Evolutionary conservation across 345 rosid genomes (phyloP).

Genomic region (Euphorbia peplus): DNA sequence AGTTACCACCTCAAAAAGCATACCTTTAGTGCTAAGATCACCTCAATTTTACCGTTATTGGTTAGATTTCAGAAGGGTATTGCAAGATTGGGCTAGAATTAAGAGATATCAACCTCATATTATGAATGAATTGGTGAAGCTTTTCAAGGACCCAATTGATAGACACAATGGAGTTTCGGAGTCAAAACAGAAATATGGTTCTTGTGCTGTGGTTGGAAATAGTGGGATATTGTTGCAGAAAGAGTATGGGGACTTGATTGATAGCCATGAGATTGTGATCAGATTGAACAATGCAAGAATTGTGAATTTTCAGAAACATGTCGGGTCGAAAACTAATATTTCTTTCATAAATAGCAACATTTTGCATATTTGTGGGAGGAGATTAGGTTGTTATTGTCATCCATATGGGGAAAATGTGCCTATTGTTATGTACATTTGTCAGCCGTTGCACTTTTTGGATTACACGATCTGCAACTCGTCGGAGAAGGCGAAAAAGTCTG

Average conservation of each 20-base stretch:
- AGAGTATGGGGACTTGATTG: constrained; percentile 59
- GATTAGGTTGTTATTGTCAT: constrained; percentile 67
- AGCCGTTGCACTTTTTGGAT: constrained; percentile 79
- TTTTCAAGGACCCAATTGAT: constrained; percentile 59
- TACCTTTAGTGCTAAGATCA: constrained; percentile 46
- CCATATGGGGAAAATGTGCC: constrained; percentile 73
- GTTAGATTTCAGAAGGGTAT: constrained; percentile 61
- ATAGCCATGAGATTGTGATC: constrained; percentile 77
- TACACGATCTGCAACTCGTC: constrained; percentile 61
- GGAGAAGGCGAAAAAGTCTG: constrained; percentile 19
- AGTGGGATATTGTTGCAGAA: constrained; percentile 70
- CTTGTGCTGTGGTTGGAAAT: constrained; percentile 95
- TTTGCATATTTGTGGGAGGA: constrained; percentile 65
- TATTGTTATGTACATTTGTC: constrained; percentile 77
- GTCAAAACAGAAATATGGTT: constrained; percentile 40
- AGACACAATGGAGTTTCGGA: constrained; percentile 35
- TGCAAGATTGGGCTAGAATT: constrained; percentile 57
- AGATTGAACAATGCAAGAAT: constrained; percentile 83
- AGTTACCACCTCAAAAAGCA: constrained; percentile 26
- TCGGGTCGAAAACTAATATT: constrained; percentile 68
- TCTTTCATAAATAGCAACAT: constrained; percentile 90
- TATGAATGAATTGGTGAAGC: constrained; percentile 58
- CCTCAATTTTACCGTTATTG: constrained; percentile 61
- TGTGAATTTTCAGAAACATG: constrained; percentile 44
- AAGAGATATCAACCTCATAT: constrained; percentile 52